Conservation (phyloP, 257 asterid genomes). For the Primulina eburnea region DNA sequence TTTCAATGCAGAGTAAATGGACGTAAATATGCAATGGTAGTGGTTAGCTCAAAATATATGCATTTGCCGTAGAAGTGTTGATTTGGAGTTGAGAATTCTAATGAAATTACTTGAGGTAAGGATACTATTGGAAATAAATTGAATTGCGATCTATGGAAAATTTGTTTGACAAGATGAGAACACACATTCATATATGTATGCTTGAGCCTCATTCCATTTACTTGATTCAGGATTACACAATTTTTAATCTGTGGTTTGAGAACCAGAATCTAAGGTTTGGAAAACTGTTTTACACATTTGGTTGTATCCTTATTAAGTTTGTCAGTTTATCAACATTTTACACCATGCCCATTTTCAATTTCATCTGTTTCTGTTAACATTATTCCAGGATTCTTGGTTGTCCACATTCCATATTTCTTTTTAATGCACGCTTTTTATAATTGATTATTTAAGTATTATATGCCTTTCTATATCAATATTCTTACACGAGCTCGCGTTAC, state of each 20-base stretch:
- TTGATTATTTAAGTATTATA: not conserved
- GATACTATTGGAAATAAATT: not conserved
- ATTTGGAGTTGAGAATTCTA: not conserved
- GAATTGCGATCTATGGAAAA: not conserved
- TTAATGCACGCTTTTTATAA: too few relatives aligned
- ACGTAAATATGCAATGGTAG: not conserved
- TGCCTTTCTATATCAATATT: not conserved
- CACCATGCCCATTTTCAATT: not conserved
- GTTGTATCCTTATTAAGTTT: not conserved
- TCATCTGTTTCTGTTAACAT: not conserved
- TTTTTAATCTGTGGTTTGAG: not conserved
- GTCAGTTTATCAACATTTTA: not conserved
- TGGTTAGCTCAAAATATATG: not conserved
- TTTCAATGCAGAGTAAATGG: not conserved
- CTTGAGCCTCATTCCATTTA: not conserved
- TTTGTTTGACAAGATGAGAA: not conserved
- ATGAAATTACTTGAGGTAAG: not conserved
- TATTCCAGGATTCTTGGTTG: not conserved
- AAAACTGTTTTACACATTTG: not conserved
- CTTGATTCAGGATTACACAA: not conserved
- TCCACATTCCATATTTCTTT: not conserved
- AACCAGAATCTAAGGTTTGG: not conserved
- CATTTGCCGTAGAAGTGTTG: not conserved
- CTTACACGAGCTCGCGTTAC: constrained; percentile 4
- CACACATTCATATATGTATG: not conserved